phyloP scores from a whole-genome alignment of 2,329 filamentous ascomycete species.

The Venturia pyrina region DNA sequence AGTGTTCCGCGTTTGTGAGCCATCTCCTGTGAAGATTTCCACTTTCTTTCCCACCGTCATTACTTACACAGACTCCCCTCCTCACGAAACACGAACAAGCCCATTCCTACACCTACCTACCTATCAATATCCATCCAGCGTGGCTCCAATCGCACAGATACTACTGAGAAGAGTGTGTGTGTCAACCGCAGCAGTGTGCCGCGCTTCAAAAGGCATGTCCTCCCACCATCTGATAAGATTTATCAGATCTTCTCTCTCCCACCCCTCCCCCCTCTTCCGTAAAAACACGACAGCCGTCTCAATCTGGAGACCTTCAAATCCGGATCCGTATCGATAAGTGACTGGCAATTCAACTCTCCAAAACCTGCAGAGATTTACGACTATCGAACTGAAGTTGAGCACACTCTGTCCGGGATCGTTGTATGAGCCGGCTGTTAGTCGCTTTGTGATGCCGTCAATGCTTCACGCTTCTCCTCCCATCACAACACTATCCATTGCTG shows the following conservation, averaged over 20 bases:
- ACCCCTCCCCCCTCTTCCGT: no score
- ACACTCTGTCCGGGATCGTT: not conserved
- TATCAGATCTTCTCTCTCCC: conserved; percentile 3
- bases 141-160: not conserved
- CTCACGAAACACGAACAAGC: not conserved
- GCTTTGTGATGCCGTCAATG: not conserved
- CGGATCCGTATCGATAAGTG: not conserved
- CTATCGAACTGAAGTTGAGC: not conserved
- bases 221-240: conserved; percentile 3
- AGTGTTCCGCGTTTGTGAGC: not conserved
- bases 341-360: not conserved
- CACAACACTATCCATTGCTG: not conserved
- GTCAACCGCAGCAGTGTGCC: not conserved
- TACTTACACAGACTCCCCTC: not conserved
- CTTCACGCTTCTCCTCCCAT: not conserved
- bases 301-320: not conserved
- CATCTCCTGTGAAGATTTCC: not conserved
- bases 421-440: not conserved
- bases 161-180: not conserved
- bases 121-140: not conserved
- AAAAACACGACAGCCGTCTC: not conserved
- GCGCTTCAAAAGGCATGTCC: not conserved
- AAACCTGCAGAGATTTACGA: not conserved
- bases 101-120: not conserved
- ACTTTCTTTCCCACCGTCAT: not conserved